These are phyloP conservation scores for Eucalyptus polyanthemos DNA, from an alignment of 345 rosid species.

Conservation along the genomic window DNA sequence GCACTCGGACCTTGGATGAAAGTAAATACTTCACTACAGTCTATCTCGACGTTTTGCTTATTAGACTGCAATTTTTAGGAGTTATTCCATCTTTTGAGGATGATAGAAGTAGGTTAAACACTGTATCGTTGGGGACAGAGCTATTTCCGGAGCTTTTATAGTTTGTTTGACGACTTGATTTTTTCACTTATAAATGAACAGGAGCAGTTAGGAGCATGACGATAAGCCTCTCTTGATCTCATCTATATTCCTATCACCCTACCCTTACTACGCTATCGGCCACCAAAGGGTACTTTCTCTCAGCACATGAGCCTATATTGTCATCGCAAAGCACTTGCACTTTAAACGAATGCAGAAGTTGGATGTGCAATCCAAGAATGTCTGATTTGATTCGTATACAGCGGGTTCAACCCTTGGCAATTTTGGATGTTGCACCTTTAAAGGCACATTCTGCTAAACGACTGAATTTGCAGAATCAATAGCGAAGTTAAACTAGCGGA, in stretches of 20 bases:
- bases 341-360: too few relatives aligned
- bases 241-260: too few relatives aligned
- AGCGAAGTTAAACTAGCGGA: too few relatives aligned
- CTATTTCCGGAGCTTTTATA: background rate
- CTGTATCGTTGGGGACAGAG: background rate
- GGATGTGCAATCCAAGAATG: too few relatives aligned
- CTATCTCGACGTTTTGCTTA: background rate
- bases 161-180: too few relatives aligned
- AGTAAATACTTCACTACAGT: background rate
- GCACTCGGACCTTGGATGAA: background rate
- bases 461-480: too few relatives aligned
- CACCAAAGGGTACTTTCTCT: background rate
- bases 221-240: too few relatives aligned
- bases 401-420: background rate
- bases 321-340: background rate
- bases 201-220: too few relatives aligned
- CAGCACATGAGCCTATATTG: background rate
- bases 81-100: background rate
- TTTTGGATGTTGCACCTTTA: too few relatives aligned
- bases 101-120: background rate
- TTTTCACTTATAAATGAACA: too few relatives aligned
- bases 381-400: too few relatives aligned
- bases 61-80: background rate
- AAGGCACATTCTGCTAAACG: too few relatives aligned
- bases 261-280: background rate